Base-by-base conservation (phyloP, 768 basidiomycete genomes). In the Pulveroboletus ravenelii region DNA sequence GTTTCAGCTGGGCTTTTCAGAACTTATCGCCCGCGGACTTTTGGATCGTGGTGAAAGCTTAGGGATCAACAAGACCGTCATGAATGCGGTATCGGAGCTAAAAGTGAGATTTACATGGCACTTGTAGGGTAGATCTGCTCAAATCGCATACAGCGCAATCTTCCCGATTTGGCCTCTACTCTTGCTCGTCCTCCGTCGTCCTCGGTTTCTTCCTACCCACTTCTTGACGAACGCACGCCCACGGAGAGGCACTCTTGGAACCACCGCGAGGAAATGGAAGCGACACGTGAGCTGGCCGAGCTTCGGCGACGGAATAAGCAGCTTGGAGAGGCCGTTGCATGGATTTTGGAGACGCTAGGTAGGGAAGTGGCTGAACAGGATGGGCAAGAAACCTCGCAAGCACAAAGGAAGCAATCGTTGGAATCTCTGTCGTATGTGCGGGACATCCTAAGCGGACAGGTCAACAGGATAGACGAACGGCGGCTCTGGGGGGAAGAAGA, bases 1-100 rank as follows among this genome's bases (percentile, higher is more conserved):
- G 34, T 69, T 72, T 27, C 70, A 74, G 35, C 71, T 84, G 64
- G 81, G 78, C 31, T 68, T 87, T 17, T 80, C 88, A 18, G 91
- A 92, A 59, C 73, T 84, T 59, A 74, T 90, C 54, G 78, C 89
- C 1, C 77, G 84, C 44, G 84, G 86, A 18, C 67, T 92, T 43
- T 58, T 89, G 53, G 88, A 92, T 63, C 75, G 81, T 17, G 82
- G 87, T 25, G 89, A 90, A 69, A 87, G 79, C 52, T 69, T 90
- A 27, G 87, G 88, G n/a, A 86, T 90, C 52, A 91, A 91, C 65
- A 88, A 82, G 68, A 87, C 87, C 0, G 70, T 91, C 17, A 81
- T 86, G 79, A 87, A 78, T 63, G 89, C 89, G 0, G 84, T 92
- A 3, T 79, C 84, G 6, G 89, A 89, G 66, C 69, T 87, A 36